Base-by-base conservation (phyloP, 208 protist genomes). In the Trypanosoma avium region DNA sequence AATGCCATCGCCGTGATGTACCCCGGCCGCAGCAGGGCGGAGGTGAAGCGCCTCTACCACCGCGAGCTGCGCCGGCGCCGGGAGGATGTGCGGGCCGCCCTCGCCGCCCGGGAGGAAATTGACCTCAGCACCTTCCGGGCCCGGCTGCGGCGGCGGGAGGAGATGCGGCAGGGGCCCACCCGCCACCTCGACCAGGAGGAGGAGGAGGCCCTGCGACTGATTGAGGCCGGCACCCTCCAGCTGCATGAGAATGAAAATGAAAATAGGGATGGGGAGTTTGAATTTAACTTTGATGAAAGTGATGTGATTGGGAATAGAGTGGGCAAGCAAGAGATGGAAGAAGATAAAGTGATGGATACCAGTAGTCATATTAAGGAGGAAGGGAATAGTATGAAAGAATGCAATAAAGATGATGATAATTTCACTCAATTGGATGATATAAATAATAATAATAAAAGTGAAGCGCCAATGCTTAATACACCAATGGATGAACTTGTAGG, bases 41-140 rank as follows among this genome's bases (percentile, higher is more conserved):
- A 97, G 29, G 77, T 97, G 32, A 91, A 94, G 68, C 78, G 77
- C 17, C 83, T 95, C 12, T 97, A 92, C 53, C 77, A 85, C 35
- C 77, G 81, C 2, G 89, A 97, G 66, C 70, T 84, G 61, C 83
- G 81, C 35, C 77, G 73, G 35, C 70, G 79, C 43, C 75, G 67
- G 8, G 73, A 72, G 7, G 76, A 81, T 21, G 82, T 95, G 29
- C 69, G 74, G 27, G 22, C 49, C 19, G 90, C 90, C 3, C 70
- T 95, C 30, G 60, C 70, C 21, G 59, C 73, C 22, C 75, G 77
- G 19, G 59, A 77, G 47, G 68, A 69, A 4, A 92, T 92, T 32
- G 84, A 95, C 68, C 54, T 95, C 63, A 75, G 77, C 13, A 48
- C 53, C n/a, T 93, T 92, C 59, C 65, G 72, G 48, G 67, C 63